Conservation (phyloP, 2,329 filamentous ascomycete species). For the Hypoxylon rubiginosum region DNA sequence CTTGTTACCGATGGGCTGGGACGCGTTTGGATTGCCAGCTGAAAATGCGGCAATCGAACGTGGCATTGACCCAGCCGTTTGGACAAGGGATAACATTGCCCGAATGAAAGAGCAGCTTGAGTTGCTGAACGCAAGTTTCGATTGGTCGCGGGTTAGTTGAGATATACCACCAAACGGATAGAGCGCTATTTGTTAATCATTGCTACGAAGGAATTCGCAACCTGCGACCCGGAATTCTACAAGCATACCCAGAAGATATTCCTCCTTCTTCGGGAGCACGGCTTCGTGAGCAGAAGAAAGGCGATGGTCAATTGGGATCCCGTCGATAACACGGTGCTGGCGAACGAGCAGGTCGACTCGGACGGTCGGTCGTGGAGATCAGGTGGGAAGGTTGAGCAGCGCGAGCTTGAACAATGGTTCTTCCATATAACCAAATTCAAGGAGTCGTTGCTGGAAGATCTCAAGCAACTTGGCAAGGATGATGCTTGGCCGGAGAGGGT, state of each 20-base stretch:
- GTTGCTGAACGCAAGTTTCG: conserved; percentile 84
- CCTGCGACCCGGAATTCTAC: conserved; percentile 88
- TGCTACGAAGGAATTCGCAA: conserved; percentile 77
- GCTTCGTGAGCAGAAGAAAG: conserved; percentile 85
- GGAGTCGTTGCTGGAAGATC: conserved; percentile 77
- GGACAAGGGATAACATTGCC: conserved; percentile 84
- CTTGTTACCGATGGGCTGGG: conserved; percentile 93
- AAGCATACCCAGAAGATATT: conserved; percentile 91
- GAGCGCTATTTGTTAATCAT: conserved; percentile 24
- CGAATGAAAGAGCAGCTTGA: conserved; percentile 87
- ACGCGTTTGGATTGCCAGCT: conserved; percentile 90
- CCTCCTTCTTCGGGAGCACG: conserved; percentile 78
- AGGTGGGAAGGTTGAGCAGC: conserved; percentile 85
- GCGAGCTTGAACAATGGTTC: conserved; percentile 89
- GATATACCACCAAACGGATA: conserved; percentile 24
- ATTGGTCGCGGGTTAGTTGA: conserved; percentile 81
- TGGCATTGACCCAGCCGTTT: conserved; percentile 80
- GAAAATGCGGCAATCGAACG: conserved; percentile 92
- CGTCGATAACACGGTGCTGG: conserved; percentile 88
- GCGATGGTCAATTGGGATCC: conserved; percentile 92
- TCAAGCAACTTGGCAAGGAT: conserved; percentile 73
- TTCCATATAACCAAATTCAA: conserved; percentile 85
- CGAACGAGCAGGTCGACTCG: conserved; percentile 93
- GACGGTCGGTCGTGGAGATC: conserved; percentile 90
- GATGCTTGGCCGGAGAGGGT: conserved; percentile 86